phyloP scores from a whole-genome alignment of 768 basidiomycete species.

The Melanogaster broomeanus region DNA sequence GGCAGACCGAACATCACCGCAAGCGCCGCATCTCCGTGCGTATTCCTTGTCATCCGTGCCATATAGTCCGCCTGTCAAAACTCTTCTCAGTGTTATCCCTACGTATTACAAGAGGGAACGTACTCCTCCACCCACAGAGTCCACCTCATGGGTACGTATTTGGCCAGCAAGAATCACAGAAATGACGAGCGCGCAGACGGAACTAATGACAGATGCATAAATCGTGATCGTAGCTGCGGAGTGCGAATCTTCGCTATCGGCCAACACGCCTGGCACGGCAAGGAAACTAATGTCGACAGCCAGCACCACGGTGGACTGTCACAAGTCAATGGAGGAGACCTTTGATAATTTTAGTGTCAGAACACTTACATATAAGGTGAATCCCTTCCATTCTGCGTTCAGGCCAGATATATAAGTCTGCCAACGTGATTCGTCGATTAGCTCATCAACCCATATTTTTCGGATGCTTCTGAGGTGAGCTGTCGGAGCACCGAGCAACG shows the following conservation, averaged over 20 bases:
- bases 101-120: background rate
- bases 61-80: constrained; percentile 24
- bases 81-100: background rate
- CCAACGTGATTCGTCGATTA: constrained; percentile 41
- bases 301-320: constrained; percentile 50
- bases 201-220: constrained; percentile 37
- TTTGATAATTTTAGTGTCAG: background rate
- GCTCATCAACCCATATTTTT: constrained; percentile 45
- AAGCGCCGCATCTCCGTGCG: constrained; percentile 24
- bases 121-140: too few species aligned
- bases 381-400: constrained; percentile 27
- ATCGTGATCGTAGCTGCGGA: constrained; percentile 31
- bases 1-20: constrained; percentile 34
- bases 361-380: constrained; percentile 44
- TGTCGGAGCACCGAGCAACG: constrained; percentile 48
- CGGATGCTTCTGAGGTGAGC: constrained; percentile 42
- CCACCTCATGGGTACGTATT: too few species aligned
- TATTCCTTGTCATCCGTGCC: constrained; percentile 3
- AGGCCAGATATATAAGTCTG: constrained; percentile 5
- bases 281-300: constrained; percentile 55
- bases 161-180: too few species aligned
- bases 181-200: constrained; percentile 11
- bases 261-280: constrained; percentile 41
- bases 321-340: background rate
- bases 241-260: background rate